Evolutionary conservation across 2,329 filamentous ascomycete species (phyloP).

Genomic region (Ceratocystis albifundus): DNA sequence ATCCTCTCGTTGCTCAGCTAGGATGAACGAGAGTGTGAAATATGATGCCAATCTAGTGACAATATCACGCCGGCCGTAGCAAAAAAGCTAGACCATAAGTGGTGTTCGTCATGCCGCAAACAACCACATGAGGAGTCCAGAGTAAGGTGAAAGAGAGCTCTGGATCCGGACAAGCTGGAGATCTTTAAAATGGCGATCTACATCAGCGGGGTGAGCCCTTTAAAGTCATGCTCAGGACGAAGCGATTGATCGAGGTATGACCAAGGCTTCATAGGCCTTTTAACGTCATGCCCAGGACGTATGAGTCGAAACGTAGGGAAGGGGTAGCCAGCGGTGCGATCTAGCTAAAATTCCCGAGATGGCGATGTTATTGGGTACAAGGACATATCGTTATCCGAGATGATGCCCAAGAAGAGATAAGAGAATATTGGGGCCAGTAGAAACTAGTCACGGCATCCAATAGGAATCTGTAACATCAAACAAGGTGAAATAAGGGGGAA

Average conservation of each 20-base stretch:
- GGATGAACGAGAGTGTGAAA: background rate
- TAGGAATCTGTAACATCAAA: background rate
- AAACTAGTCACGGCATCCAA: background rate
- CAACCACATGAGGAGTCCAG: background rate
- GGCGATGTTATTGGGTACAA: background rate
- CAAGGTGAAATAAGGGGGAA: background rate
- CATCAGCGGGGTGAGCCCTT: constrained; percentile 13
- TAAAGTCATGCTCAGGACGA: constrained; percentile 16
- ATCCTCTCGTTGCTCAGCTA: background rate
- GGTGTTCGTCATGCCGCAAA: constrained; percentile 10
- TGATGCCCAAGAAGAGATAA: background rate
- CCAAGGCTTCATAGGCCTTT: constrained; percentile 29
- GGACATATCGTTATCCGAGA: background rate
- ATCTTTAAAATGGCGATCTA: constrained; percentile 19
- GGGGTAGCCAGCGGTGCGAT: background rate
- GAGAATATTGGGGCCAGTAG: background rate
- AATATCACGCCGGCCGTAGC: background rate
- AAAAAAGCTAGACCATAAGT: background rate
- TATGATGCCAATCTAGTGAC: background rate
- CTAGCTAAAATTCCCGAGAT: background rate
- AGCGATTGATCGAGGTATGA: constrained; percentile 1
- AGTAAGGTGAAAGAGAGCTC: background rate
- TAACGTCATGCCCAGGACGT: constrained; percentile 35
- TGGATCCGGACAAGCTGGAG: constrained; percentile 16
- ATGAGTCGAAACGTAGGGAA: constrained; percentile 7